Base-by-base conservation (phyloP, 2,329 filamentous ascomycete genomes). In the Trichophyton benhamiae region DNA sequence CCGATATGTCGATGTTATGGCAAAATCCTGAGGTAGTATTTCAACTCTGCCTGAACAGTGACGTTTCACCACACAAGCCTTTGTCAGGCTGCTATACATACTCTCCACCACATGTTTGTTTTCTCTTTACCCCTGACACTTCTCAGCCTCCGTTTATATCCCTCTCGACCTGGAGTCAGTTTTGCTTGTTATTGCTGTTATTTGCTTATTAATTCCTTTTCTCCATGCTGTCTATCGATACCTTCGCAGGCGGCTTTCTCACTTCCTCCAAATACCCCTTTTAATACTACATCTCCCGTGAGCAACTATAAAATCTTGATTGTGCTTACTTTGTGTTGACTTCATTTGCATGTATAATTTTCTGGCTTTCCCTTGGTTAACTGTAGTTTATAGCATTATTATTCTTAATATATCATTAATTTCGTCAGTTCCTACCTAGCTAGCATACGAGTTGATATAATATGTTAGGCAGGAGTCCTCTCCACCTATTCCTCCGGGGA, bases 1-100 rank as follows among this genome's bases (percentile, higher is more conserved):
- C 22, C 87, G 90, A 33, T 99, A 99, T 78, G 86, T 99, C 33
- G 94, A 99, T 80, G 90, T 99, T 63, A 96, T 97, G 91, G 88
- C 87, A 8, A 86, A 89, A 2, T 55, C 52, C 8, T 55, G 30
- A 55, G 13, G 7, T 17, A 22, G 15, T 13, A 9, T 30, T 36
- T 55, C 13, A 27, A 33, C 20, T 17, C 52, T 33, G 3, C 27
- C 52, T 36, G 17, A 36, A 20, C n/a, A 36, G 13, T 52, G 20
- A 52, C n/a, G 4, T n/a, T 13, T 22, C 8, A 13, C 22, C 20
- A 13, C 11, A 38, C 11, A 13, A 38, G 33, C 33, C 33, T 38
- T 38, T 9, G 13, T 38, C 33, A 38, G 33, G 33, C 33, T 13
- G 33, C 3, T 22, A 27, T 15, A 27, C 25, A 9, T 20, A n/a